A percentile compares a stretch with the other conserved stretches of the same genome.
Evolutionary conservation across 2,329 filamentous ascomycete species (phyloP).

Genomic region (Herpotrichia juniperi): DNA sequence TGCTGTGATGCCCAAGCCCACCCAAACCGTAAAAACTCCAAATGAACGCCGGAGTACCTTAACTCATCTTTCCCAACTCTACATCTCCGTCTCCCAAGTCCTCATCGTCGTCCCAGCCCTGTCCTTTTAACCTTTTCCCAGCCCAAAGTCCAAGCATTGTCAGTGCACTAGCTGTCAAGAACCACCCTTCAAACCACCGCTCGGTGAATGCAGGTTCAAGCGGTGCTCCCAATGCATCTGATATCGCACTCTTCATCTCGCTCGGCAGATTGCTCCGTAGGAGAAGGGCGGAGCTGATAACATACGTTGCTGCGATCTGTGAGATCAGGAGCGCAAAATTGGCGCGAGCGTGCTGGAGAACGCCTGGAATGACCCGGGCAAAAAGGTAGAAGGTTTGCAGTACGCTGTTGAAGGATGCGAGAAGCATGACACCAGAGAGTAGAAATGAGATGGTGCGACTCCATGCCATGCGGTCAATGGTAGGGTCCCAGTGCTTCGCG

Average conservation of each 20-base stretch:
- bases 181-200: slow-evolving; percentile 88
- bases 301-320: slow-evolving; percentile 83
- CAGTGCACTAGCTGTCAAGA: slow-evolving; percentile 69
- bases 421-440: slow-evolving; percentile 80
- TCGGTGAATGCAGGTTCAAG: slow-evolving; percentile 76
- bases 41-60: slow-evolving; percentile 7
- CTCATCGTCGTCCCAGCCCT: slow-evolving; percentile 45
- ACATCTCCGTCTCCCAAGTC: slow-evolving; percentile 57
- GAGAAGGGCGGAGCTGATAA: slow-evolving; percentile 79
- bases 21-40: background rate
- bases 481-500: slow-evolving; percentile 82
- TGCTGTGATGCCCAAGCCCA: background rate
- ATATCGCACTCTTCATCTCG: slow-evolving; percentile 78
- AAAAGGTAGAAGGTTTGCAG: slow-evolving; percentile 87
- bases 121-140: slow-evolving; percentile 64
- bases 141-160: slow-evolving; percentile 78
- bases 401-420: slow-evolving; percentile 80
- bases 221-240: slow-evolving; percentile 77
- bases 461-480: slow-evolving; percentile 82
- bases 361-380: slow-evolving; percentile 71
- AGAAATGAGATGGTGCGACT: slow-evolving; percentile 84
- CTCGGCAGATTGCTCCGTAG: slow-evolving; percentile 78
- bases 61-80: slow-evolving; percentile 76
- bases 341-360: slow-evolving; percentile 76
- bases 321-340: slow-evolving; percentile 80